Evolutionary conservation across 768 basidiomycete species (phyloP), one percentile per base, ranked within the genome.

Genomic region (Lyophyllum semitale): DNA sequence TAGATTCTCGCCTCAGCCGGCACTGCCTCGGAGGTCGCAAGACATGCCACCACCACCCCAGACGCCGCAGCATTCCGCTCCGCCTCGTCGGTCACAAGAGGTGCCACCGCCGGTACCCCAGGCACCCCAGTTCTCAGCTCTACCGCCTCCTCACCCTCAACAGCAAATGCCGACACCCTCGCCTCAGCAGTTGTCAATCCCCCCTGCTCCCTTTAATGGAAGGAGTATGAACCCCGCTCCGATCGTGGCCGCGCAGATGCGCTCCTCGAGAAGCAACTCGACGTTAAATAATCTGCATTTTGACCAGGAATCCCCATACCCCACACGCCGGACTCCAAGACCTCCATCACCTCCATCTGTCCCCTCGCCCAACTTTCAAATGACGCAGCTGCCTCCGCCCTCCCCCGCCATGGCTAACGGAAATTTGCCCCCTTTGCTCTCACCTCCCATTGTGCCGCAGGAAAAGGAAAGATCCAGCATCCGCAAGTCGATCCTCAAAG

Each of bases 271-370:
- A 62, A 60, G 68, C 15, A 63, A 62, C 30, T 65, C 69, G 26
- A 62, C 65, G 11, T 57, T 79, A 38, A 81, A 82, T 58, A 76
- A 78, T 18, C 73, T 89, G 52, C 80, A 82, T 46, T 88, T 88
- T 69, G 85, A 93, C 68, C 88, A 89, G 60, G 87, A 91, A 59
- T 82, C 85, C 1, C 84, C 83, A 22, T 88, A 89, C 69, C 84
- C 89, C 17, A 75, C 76, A 38, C 67, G 68, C 20, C 54, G 68
- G 27, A 63, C 66, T 8, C 57, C 65, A 52, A 61, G 57, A 18
- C 60, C 51, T 2, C 25, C 54, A 48, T 54, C 61, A 57, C 66
- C 70, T 22, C 67, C 70, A 25, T 72, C 65, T 54, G 72, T 63
- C 63, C 72, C 62, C 44, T 75, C 66, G 40, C 71, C 67, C 48